These are phyloP conservation scores for Ophiostoma sp. DNA, from an alignment of 2,329 filamentous ascomycete species.

Conservation along the genomic window DNA sequence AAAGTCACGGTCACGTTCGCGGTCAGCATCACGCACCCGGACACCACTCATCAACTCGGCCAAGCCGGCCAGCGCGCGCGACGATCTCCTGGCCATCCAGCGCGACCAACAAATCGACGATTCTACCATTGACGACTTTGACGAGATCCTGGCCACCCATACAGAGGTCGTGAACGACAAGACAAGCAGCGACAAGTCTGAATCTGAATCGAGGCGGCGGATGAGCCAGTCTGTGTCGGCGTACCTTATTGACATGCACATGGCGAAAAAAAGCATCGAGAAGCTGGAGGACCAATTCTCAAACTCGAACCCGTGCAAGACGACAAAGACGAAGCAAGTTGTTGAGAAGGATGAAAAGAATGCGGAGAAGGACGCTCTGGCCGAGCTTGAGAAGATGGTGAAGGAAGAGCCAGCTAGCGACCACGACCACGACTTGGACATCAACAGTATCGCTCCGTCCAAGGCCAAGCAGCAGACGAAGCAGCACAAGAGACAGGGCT, in stretches of 20 bases:
- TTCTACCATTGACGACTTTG: constrained; percentile 60
- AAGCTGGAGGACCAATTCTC: constrained; percentile 55
- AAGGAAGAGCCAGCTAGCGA: background rate
- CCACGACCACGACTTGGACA: background rate
- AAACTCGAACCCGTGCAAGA: constrained; percentile 36
- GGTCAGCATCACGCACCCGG: constrained; percentile 47
- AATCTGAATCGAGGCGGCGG: constrained; percentile 38
- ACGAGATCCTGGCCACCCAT: constrained; percentile 45
- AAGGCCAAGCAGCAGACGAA: constrained; percentile 4
- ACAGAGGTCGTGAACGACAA: constrained; percentile 10
- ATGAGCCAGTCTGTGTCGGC: constrained; percentile 56
- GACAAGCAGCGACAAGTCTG: constrained; percentile 33
- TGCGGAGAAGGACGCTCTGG: background rate
- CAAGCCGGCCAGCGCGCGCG: constrained; percentile 54
- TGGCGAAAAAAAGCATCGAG: constrained; percentile 59
- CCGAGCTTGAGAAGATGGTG: background rate
- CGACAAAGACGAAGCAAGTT: background rate
- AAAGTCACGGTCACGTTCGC: constrained; percentile 41
- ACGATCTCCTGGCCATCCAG: constrained; percentile 57
- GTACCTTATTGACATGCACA: constrained; percentile 54
- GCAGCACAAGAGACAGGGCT: constrained; percentile 8
- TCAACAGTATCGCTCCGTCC: background rate
- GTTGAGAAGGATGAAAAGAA: background rate
- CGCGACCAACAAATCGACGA: constrained; percentile 57
- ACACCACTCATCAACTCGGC: constrained; percentile 56